A percentile compares a stretch with the other conserved stretches of the same genome.
These are phyloP conservation scores for Lactifluus pinguis DNA, from an alignment of 768 basidiomycete species.

Conservation along the genomic window DNA sequence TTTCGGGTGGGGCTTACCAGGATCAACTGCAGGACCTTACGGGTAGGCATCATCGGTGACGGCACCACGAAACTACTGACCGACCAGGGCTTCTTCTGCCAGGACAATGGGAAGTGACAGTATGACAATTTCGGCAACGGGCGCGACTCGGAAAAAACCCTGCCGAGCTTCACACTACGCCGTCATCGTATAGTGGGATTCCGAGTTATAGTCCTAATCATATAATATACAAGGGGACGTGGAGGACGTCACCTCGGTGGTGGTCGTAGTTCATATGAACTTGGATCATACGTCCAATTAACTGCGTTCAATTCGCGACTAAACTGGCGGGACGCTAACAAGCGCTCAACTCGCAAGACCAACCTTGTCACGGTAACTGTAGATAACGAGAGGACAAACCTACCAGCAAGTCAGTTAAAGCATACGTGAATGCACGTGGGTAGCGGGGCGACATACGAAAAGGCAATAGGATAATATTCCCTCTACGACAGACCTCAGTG, in stretches of 20 bases:
- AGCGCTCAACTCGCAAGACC: slow-evolving; percentile 9
- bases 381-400: slow-evolving; percentile 8
- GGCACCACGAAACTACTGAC: too few relatives aligned
- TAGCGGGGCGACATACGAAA: slow-evolving; percentile 1
- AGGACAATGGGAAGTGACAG: too few relatives aligned
- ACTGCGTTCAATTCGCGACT: neutral
- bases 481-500: neutral
- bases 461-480: slow-evolving; percentile 6
- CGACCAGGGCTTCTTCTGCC: too few relatives aligned
- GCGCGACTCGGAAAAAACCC: too few relatives aligned
- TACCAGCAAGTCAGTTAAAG: neutral
- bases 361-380: slow-evolving; percentile 9
- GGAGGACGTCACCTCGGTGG: neutral
- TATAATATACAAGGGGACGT: neutral
- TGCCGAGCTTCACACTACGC: too few relatives aligned
- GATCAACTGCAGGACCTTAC: too few relatives aligned
- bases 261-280: slow-evolving; percentile 4
- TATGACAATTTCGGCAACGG: too few relatives aligned
- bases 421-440: neutral
- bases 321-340: neutral
- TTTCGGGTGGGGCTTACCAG: too few relatives aligned
- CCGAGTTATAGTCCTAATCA: too few relatives aligned
- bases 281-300: neutral
- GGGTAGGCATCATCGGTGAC: too few relatives aligned
- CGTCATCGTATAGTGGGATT: too few relatives aligned